phyloP scores from a whole-genome alignment of 2,329 filamentous ascomycete genomes.

The Colletotrichum orchidophilum region DNA sequence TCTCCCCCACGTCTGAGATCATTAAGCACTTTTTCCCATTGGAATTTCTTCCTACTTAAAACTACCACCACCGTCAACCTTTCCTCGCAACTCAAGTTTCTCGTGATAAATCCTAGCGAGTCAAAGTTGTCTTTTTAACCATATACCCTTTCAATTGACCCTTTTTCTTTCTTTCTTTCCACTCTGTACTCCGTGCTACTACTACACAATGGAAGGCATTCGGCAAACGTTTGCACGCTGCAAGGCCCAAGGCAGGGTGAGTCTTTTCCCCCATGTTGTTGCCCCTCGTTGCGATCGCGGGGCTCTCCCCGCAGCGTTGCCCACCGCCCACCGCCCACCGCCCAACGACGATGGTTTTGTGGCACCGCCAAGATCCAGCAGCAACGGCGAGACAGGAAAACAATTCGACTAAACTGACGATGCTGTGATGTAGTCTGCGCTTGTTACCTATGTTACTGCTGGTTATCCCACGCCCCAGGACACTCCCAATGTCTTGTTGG shows the following conservation, averaged over 20 bases:
- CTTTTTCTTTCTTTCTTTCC: not conserved
- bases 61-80: conserved; percentile 12
- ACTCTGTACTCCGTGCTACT: not conserved
- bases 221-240: conserved; percentile 68
- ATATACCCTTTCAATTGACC: conserved; percentile 19
- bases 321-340: too few species aligned
- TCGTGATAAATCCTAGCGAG: conserved; percentile 6
- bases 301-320: not conserved
- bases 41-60: conserved; percentile 13
- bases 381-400: not conserved
- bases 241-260: conserved; percentile 67
- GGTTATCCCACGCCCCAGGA: conserved; percentile 87
- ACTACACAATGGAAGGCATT: conserved; percentile 62
- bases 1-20: conserved; percentile 18
- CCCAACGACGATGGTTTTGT: not conserved
- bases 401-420: conserved; percentile 1
- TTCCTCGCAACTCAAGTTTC: not conserved
- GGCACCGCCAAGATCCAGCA: not conserved
- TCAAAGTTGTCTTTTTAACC: not conserved
- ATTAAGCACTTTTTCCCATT: not conserved
- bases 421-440: conserved; percentile 68
- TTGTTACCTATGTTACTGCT: conserved; percentile 96
- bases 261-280: conserved; percentile 39
- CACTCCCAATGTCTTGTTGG: conserved; percentile 85
- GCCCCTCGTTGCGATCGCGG: conserved; percentile 39